A percentile compares a stretch with the other conserved stretches of the same genome.
Conservation (phyloP, 345 rosid species). For the Jatropha curcas region DNA sequence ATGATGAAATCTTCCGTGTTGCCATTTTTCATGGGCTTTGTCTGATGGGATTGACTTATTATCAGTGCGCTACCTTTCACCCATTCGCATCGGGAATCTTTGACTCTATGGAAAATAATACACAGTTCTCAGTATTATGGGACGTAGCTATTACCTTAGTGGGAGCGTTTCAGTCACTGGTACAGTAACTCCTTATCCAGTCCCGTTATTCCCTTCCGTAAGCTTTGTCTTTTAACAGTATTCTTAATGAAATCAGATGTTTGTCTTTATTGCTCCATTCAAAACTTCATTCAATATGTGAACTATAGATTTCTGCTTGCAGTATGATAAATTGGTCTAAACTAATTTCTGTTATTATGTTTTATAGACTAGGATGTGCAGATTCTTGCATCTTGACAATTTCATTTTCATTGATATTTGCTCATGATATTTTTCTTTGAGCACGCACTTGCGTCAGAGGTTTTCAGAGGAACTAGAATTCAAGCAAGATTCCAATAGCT, state of each 20-base stretch:
- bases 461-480: conserved; percentile 82
- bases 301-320: not conserved
- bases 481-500: conserved; percentile 84
- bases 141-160: too few species aligned
- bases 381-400: not conserved
- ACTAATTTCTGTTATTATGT: not conserved
- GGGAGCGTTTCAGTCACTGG: conserved; percentile 96
- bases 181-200: conserved; percentile 85
- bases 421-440: conserved; percentile 11
- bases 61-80: conserved; percentile 75
- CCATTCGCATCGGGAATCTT: conserved; percentile 81
- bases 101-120: conserved; percentile 70
- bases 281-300: not conserved
- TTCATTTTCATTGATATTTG: conserved; percentile 9
- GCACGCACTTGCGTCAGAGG: too few species aligned
- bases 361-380: not conserved
- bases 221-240: not conserved
- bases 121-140: conserved; percentile 77
- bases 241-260: not conserved
- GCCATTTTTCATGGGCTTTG: conserved; percentile 17
- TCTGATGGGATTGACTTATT: conserved; percentile 21
- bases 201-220: conserved; percentile 17
- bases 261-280: not conserved
- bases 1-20: too few species aligned
- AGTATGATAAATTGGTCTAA: conserved; percentile 1